Percentiles rank a stretch among this genome's conserved stretches.
phyloP scores from a whole-genome alignment of 208 protist species.

The Crithidia brevicula region DNA sequence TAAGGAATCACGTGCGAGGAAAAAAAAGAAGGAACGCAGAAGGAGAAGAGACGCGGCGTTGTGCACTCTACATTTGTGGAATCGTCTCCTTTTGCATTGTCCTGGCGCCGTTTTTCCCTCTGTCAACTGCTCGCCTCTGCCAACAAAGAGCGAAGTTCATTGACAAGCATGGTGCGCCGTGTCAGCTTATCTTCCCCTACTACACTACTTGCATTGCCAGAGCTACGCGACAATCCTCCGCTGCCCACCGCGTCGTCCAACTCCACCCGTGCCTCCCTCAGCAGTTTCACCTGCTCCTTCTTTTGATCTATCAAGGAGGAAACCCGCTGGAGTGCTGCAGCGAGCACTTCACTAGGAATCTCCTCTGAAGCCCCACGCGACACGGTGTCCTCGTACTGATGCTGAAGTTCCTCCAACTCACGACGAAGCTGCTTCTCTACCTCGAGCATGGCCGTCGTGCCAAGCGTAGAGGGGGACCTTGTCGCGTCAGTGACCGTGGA shows the following conservation, averaged over 20 bases:
- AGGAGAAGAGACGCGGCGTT: too few species aligned
- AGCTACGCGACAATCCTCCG: not conserved
- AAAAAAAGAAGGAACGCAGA: not conserved
- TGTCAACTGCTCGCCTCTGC: conserved; percentile 39
- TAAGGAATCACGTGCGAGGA: not conserved
- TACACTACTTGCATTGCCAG: not conserved
- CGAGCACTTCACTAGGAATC: conserved; percentile 60
- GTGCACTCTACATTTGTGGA: too few species aligned
- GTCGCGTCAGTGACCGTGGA: too few species aligned
- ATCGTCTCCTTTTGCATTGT: too few species aligned
- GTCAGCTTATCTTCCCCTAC: conserved; percentile 48
- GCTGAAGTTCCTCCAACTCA: conserved; percentile 72
- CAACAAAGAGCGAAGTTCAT: conserved; percentile 76
- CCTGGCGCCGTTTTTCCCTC: not conserved
- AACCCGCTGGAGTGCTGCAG: conserved; percentile 55
- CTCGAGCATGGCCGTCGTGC: conserved; percentile 28
- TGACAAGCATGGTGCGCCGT: conserved; percentile 76
- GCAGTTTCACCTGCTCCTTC: conserved; percentile 77
- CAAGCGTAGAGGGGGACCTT: not conserved
- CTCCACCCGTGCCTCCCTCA: conserved; percentile 62
- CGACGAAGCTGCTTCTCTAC: conserved; percentile 70
- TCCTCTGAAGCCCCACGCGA: conserved; percentile 52
- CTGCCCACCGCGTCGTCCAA: conserved; percentile 28
- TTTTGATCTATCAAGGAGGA: conserved; percentile 76
- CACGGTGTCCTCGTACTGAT: conserved; percentile 76